Percentiles rank a stretch among this genome's conserved stretches.
These are phyloP conservation scores for Alternaria rosae DNA, from an alignment of 2,329 filamentous ascomycete genomes.

Conservation along the genomic window DNA sequence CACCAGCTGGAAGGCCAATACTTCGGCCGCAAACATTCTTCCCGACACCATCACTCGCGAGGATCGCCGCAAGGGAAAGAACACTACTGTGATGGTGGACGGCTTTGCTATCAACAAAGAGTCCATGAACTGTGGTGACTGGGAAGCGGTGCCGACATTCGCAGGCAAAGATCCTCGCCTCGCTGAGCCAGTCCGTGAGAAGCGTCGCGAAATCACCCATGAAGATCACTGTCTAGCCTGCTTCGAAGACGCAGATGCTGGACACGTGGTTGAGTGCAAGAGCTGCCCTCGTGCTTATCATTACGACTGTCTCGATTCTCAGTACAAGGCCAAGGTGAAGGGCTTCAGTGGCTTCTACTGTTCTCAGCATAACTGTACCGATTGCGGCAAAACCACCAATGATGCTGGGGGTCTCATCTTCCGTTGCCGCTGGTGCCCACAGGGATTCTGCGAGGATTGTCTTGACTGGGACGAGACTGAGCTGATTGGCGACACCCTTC, in stretches of 20 bases:
- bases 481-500: constrained; percentile 61
- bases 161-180: constrained; percentile 63
- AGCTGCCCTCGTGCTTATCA: constrained; percentile 65
- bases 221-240: constrained; percentile 63
- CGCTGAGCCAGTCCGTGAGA: constrained; percentile 58
- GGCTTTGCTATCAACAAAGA: constrained; percentile 66
- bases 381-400: constrained; percentile 61
- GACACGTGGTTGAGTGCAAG: constrained; percentile 58
- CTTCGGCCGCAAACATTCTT: constrained; percentile 48
- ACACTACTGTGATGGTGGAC: constrained; percentile 64
- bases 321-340: constrained; percentile 53
- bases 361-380: constrained; percentile 62
- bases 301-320: constrained; percentile 55
- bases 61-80: constrained; percentile 63
- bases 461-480: constrained; percentile 60
- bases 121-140: constrained; percentile 60
- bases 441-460: constrained; percentile 66
- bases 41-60: constrained; percentile 52
- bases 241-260: constrained; percentile 52
- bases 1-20: constrained; percentile 28
- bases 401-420: constrained; percentile 60
- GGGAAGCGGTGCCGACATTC: constrained; percentile 66
- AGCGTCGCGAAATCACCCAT: constrained; percentile 56
- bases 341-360: constrained; percentile 60
- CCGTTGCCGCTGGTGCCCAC: constrained; percentile 64